These are phyloP conservation scores for Melaleuca quinquenervia DNA, from an alignment of 345 rosid genomes.

Conservation along the genomic window DNA sequence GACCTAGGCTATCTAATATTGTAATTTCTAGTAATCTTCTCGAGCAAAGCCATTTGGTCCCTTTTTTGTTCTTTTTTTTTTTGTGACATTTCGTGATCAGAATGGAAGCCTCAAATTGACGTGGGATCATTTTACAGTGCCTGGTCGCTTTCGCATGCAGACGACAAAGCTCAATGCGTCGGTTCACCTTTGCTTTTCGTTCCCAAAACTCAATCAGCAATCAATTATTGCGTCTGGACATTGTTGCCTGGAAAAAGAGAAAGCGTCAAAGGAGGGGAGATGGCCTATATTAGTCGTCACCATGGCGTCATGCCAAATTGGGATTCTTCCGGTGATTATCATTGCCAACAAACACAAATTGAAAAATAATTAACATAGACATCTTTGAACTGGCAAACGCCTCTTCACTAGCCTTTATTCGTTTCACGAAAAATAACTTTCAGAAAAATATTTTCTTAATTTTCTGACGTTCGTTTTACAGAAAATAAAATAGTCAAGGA, in stretches of 20 bases:
- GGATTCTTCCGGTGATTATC: neutral
- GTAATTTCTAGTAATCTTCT: neutral
- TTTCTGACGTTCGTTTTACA: too few species aligned
- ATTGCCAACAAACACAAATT: neutral
- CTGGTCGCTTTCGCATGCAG: neutral
- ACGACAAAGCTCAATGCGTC: neutral
- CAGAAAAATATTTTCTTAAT: too few species aligned
- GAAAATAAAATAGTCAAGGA: too few species aligned
- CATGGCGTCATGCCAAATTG: neutral
- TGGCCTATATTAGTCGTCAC: neutral
- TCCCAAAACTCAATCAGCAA: neutral
- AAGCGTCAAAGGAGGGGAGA: neutral
- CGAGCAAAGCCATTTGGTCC: neutral
- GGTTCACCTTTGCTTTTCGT: neutral
- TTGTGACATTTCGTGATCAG: neutral
- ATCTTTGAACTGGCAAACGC: too few species aligned
- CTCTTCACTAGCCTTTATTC: too few species aligned
- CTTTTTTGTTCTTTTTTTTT: too few species aligned
- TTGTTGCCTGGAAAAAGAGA: neutral
- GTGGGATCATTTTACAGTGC: neutral
- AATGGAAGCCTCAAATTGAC: neutral
- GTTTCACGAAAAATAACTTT: too few species aligned
- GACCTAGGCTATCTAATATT: neutral
- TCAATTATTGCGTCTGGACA: neutral
- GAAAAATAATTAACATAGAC: neutral